Evolutionary conservation across 164 flowering plant species (phyloP), one percentile per base, ranked within the genome.

Genomic region (Vitis rupestris): DNA sequence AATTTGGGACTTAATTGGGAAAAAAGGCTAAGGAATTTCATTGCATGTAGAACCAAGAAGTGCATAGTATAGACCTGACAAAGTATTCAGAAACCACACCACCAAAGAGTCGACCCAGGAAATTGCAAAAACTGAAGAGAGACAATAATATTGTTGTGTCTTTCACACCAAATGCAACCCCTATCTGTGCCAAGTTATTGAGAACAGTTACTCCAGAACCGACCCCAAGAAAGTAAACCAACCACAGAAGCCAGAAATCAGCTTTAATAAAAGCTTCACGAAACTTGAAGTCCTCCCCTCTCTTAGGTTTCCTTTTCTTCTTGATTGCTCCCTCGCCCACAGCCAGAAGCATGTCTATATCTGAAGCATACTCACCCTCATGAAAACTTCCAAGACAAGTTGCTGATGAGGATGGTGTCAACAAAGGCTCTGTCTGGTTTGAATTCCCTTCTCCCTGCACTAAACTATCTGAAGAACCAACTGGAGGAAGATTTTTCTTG

Each of bases 221-320:
- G 57, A 84, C 90, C 29, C 95, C 97, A 55, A 90, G 59, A 72
- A 91, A 93, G 81, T 88, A 86, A 3, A 81, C 87, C 58, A 88
- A 13, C 88, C 91, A 93, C 50, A 95, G 79, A 76, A 92, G 97
- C 99, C 99, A 93, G 82, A 93, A 95, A 82, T 95, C 99, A 61
- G 97, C 92, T 78, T 93, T 93, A n/a, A 88, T 64, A 17, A 86
- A 19, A 62, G 94, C 99, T 80, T 93, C 88, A 53, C 78, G 74
- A 57, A 93, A 85, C 58, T 69, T 88, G 75, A 93, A 93, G 78
- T 96, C 97, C 61, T 96, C 98, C 17, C 99, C 99, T 55, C 97
- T 83, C 67, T 75, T 78, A 5, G 99, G 99, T 70, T 84, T 83
- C 74, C 83, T 82, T 74, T 85, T 93, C 87, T 85, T 84, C 81